Conservation (phyloP, 2,329 filamentous ascomycete genomes). For the Plectosphaerella plurivora region DNA sequence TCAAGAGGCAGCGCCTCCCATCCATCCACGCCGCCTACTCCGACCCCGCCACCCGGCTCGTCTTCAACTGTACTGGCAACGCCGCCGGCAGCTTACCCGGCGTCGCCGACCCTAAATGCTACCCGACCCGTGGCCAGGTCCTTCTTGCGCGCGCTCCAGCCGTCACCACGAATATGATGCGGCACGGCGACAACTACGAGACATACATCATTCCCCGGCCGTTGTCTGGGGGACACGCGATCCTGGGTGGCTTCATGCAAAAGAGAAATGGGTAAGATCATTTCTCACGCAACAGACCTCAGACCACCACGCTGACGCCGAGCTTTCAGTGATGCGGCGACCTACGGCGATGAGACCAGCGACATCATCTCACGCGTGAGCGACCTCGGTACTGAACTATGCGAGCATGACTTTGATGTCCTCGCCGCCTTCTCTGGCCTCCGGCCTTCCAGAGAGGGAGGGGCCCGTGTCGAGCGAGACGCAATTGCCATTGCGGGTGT, state of each 20-base stretch:
- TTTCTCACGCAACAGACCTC: background rate
- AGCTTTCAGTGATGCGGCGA: background rate
- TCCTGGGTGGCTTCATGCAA: conserved; percentile 35
- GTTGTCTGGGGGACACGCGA: conserved; percentile 27
- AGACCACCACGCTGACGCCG: background rate
- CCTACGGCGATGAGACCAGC: background rate
- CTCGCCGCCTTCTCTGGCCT: conserved; percentile 26
- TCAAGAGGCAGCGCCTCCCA: conserved; percentile 21
- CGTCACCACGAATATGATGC: conserved; percentile 30
- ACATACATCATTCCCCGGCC: conserved; percentile 35
- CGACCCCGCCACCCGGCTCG: conserved; percentile 18
- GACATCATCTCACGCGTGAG: conserved; percentile 21
- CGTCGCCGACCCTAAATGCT: conserved; percentile 31
- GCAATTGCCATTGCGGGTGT: conserved; percentile 16
- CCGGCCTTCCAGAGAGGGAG: conserved; percentile 32
- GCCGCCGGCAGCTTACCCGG: conserved; percentile 26
- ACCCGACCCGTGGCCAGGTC: conserved; percentile 34
- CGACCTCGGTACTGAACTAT: conserved; percentile 29
- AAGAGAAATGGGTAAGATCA: conserved; percentile 23
- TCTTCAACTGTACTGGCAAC: conserved; percentile 30
- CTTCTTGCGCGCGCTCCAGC: conserved; percentile 27
- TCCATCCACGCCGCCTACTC: conserved; percentile 19
- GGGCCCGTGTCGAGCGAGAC: conserved; percentile 39
- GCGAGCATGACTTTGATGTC: conserved; percentile 26
- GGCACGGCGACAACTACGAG: conserved; percentile 31